Evolutionary conservation across 352 stramenopile genomes (phyloP).

Genomic region (Phytophthora quininea): DNA sequence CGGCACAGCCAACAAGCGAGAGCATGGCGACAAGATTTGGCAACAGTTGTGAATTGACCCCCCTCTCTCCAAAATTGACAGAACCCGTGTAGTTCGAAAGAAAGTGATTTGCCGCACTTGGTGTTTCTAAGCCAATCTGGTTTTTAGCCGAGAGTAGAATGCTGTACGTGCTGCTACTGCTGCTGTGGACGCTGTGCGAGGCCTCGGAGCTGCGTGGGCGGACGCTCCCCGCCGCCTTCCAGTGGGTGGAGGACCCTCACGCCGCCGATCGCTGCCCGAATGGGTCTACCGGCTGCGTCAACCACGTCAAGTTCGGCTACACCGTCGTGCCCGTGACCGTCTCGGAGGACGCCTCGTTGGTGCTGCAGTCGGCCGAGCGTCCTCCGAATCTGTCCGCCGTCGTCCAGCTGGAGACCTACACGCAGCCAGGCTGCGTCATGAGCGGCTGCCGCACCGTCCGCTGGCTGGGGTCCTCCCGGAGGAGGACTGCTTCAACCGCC

Average conservation of each 20-base stretch:
- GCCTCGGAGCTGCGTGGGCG: slow-evolving; percentile 5
- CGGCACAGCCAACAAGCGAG: no score
- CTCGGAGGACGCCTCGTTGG: slow-evolving; percentile 30
- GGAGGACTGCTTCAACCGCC: slow-evolving; percentile 56
- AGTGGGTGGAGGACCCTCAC: slow-evolving; percentile 51
- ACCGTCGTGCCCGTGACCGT: slow-evolving; percentile 50
- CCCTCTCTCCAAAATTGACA: no score
- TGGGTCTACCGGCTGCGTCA: slow-evolving; percentile 40
- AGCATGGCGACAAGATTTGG: no score
- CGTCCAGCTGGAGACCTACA: slow-evolving; percentile 51
- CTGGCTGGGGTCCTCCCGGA: slow-evolving; percentile 40
- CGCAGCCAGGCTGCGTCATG: slow-evolving; percentile 54
- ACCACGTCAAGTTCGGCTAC: slow-evolving; percentile 61
- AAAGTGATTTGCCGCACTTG: neutral
- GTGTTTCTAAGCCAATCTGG: neutral
- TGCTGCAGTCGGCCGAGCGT: slow-evolving; percentile 48
- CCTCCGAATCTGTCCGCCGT: slow-evolving; percentile 43
- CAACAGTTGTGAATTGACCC: no score
- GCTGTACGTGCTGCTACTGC: slow-evolving; percentile 15
- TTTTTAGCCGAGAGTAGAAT: neutral
- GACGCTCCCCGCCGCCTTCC: slow-evolving; percentile 30
- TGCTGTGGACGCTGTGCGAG: slow-evolving; percentile 9
- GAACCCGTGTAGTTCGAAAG: no score
- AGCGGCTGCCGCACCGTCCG: slow-evolving; percentile 44
- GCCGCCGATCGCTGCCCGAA: slow-evolving; percentile 43